phyloP scores from a whole-genome alignment of 208 protist genomes.

The Trichomonas gallinae region DNA sequence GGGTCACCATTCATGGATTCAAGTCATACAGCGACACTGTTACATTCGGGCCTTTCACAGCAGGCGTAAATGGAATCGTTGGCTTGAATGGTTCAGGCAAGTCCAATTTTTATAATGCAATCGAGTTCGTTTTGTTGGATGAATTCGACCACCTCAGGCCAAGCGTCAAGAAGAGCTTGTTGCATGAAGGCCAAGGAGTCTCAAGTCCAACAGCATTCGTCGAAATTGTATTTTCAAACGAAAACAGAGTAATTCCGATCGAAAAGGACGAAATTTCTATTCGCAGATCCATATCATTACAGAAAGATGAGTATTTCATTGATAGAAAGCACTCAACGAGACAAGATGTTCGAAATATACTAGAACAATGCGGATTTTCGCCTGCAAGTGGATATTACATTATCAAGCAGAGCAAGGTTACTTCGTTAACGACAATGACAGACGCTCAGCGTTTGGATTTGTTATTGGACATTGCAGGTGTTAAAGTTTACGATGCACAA shows the following conservation, averaged over 20 bases:
- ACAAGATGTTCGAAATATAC: background rate
- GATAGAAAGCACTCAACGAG: slow-evolving; percentile 1
- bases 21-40: slow-evolving; percentile 19
- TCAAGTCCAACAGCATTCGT: background rate
- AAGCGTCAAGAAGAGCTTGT: background rate
- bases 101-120: slow-evolving; percentile 21
- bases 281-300: background rate
- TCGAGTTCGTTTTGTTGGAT: slow-evolving; percentile 7
- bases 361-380: background rate
- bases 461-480: background rate
- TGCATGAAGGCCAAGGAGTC: slow-evolving; percentile 9
- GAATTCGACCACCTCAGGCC: background rate
- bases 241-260: background rate
- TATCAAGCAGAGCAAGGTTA: background rate
- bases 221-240: background rate
- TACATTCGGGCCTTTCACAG: background rate
- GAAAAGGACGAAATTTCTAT: slow-evolving; percentile 18
- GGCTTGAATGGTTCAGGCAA: slow-evolving; percentile 9
- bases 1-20: slow-evolving; percentile 14
- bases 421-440: background rate
- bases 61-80: slow-evolving; percentile 8
- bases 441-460: background rate
- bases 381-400: background rate
- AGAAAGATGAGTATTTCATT: slow-evolving; percentile 26
- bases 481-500: slow-evolving; percentile 10